Evolutionary conservation across 1,284 basidiomycete species (phyloP), one percentile per base, ranked within the genome.

Genomic region (Phaffia rhodozyma): DNA sequence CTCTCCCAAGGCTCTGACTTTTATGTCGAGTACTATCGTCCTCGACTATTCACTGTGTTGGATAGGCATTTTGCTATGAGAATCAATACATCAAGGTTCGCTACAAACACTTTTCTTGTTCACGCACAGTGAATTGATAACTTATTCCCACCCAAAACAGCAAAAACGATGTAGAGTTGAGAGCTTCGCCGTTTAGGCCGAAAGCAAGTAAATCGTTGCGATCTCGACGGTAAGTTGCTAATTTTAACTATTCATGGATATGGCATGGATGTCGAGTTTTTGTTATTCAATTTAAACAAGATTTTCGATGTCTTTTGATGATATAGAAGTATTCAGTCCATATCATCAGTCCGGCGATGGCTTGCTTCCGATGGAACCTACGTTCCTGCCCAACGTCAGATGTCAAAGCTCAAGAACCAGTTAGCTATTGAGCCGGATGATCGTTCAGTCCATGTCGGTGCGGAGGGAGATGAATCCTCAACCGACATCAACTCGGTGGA

Each of bases 1-100:
- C 55, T 71, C 11, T 71, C 70, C 11, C 71, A 72, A 6, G 71
- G 74, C 25, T 72, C 73, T 56, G 86, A 91, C 65, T 90, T 88
- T 70, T 94, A 89, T 86, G 81, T 85, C 5, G 90, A 93, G 72
- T 94, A 94, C 75, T 97, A 97, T 73, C 82, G 90, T 47, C 91
- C 92, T 5, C 77, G 87, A 62, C 67, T 72, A 49, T 64, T 75
- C 23, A 72, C 72, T 5, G 71, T 75, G 55, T 71, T 72, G 63
- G 71, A 89, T 83, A 62, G 91, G 84, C 75, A 86, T 79, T 47
- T 83, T 81, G 56, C 76, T 2, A 75, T 73, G 61, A 74, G 70
- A 21, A 73, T 76, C 72, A 75, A 75, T 64, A 73, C 72, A 51
- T 72, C 72, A 23, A 71, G 51, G 18, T n/a, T 48, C 9, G 57